Evolutionary conservation across 2,329 filamentous ascomycete genomes (phyloP).

Genomic region (Rosellinia necatrix): DNA sequence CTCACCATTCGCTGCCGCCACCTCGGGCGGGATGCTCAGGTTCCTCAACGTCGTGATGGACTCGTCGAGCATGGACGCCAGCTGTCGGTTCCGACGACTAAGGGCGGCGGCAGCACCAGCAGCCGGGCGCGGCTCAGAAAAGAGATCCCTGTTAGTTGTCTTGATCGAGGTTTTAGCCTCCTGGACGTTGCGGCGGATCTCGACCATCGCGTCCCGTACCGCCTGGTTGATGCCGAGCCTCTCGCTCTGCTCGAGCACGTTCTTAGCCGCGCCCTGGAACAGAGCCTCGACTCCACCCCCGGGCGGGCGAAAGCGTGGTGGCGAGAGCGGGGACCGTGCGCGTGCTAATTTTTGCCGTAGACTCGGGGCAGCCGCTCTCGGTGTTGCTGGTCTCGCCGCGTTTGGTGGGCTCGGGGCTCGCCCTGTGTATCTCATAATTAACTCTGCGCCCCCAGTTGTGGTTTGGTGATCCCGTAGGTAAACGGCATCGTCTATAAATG

Average conservation of each 20-base stretch:
- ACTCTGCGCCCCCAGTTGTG: constrained; percentile 62
- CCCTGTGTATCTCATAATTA: constrained; percentile 74
- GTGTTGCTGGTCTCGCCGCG: constrained; percentile 41
- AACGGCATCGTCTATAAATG: constrained; percentile 84
- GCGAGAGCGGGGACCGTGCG: constrained; percentile 52
- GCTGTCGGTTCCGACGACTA: constrained; percentile 67
- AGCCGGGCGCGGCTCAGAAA: constrained; percentile 40
- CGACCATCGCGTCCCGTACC: constrained; percentile 78
- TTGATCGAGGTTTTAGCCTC: constrained; percentile 54
- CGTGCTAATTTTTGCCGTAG: constrained; percentile 50
- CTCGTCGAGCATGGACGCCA: constrained; percentile 71
- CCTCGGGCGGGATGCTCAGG: constrained; percentile 52
- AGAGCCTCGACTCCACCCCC: constrained; percentile 68
- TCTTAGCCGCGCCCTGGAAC: constrained; percentile 76
- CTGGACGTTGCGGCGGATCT: constrained; percentile 78
- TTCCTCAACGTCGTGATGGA: constrained; percentile 67
- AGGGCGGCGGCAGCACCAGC: constrained; percentile 53
- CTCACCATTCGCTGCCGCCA: constrained; percentile 49
- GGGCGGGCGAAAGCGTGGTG: constrained; percentile 57
- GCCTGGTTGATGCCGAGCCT: constrained; percentile 80
- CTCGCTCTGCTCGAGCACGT: constrained; percentile 73
- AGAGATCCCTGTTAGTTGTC: constrained; percentile 43
- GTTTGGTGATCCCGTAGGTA: constrained; percentile 71
- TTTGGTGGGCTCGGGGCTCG: constrained; percentile 48
- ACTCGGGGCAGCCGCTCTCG: constrained; percentile 42